A percentile compares a stretch with the other conserved stretches of the same genome.
Conservation (phyloP, 1,139 yeast species). For the Yamadazyma songkhlaensis region DNA sequence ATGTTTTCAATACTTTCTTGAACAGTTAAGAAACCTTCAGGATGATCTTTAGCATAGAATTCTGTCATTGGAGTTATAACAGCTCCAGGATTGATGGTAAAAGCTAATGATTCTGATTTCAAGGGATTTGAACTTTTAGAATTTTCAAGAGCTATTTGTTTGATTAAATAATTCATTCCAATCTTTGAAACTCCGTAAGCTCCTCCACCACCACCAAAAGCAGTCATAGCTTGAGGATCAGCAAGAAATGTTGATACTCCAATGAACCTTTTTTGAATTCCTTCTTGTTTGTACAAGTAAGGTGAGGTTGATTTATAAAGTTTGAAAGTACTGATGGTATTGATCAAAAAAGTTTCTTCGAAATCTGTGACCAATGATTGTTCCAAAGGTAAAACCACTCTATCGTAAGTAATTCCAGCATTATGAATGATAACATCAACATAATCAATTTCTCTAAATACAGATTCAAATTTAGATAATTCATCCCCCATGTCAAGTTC, state of each 20-base stretch:
- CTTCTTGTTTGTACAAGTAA: slow-evolving; percentile 8
- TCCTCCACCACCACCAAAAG: slow-evolving; percentile 4
- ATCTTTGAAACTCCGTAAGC: slow-evolving; percentile 14
- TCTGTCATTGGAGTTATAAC: slow-evolving; percentile 3
- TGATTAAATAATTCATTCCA: slow-evolving; percentile 9
- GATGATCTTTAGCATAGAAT: not conserved
- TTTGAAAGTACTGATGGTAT: slow-evolving; percentile 6
- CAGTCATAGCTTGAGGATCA: not conserved
- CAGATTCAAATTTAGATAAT: slow-evolving; percentile 6
- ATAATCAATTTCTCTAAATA: slow-evolving; percentile 9
- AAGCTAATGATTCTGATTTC: slow-evolving; percentile 6
- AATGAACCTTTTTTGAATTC: slow-evolving; percentile 6
- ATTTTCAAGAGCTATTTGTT: slow-evolving; percentile 10
- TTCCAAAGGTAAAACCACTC: not conserved
- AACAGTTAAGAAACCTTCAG: not conserved
- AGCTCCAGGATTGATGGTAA: slow-evolving; percentile 12
- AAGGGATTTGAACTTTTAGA: slow-evolving; percentile 2
- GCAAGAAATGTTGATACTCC: slow-evolving; percentile 8
- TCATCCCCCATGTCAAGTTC: slow-evolving; percentile 7
- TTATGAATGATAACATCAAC: slow-evolving; percentile 12
- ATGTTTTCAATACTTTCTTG: not conserved
- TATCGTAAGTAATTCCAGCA: slow-evolving; percentile 8
- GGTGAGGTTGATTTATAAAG: slow-evolving; percentile 3
- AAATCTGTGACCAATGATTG: slow-evolving; percentile 4
- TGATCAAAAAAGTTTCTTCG: slow-evolving; percentile 5